Base-by-base conservation (phyloP, 176 grass and related monocot genomes). In the Oryza officinalis region DNA sequence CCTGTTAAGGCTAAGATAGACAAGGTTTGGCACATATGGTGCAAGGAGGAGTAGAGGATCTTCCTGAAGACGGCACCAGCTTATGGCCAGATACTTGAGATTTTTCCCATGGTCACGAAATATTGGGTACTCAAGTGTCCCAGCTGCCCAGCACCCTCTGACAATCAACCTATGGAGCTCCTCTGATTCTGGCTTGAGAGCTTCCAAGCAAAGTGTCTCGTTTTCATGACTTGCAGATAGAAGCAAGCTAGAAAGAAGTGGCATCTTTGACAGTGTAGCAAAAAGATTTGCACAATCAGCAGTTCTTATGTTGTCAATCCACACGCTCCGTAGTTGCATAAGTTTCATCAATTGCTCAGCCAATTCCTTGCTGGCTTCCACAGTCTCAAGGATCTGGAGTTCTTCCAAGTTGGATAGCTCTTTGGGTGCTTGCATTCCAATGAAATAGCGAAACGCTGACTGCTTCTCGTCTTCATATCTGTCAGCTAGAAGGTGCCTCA, bases 201-300 rank as follows among this genome's bases (percentile, higher is more conserved):
- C 10, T 25, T 81, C 78, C 27, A 87, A 81, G 12, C 27, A 8
- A 41, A 87, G 78, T 81, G 50, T 3, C 70, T 81, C 77, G 63
- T 87, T 76, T 15, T 87, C 8, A 30, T 81, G 5, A 78, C 18
- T 57, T 57, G 50, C 50, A 57, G 47, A 50, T 14, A 57, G 50
- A 57, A 57, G 50, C 54, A 59, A 59, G 54, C 18, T 59, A 7
- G 54, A 59, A n/a, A 59, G 54, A 59, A 59, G 54, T 4, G 3
- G 17, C 54, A 59, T 9, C 0, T 59, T n/a, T 59, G 54, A 59
- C 7, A 59, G 54, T 1, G 54, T n/a, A 22, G 20, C 20, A 59
- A 59, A 59, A 59, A 59, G 5, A 1, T 59, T n/a, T 59, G 6
- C 20, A 59, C 54, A 59, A 59, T 59, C 54, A 59, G 7, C 7